phyloP scores from a whole-genome alignment of 1,284 basidiomycete genomes.

The Pascua guehoae region DNA sequence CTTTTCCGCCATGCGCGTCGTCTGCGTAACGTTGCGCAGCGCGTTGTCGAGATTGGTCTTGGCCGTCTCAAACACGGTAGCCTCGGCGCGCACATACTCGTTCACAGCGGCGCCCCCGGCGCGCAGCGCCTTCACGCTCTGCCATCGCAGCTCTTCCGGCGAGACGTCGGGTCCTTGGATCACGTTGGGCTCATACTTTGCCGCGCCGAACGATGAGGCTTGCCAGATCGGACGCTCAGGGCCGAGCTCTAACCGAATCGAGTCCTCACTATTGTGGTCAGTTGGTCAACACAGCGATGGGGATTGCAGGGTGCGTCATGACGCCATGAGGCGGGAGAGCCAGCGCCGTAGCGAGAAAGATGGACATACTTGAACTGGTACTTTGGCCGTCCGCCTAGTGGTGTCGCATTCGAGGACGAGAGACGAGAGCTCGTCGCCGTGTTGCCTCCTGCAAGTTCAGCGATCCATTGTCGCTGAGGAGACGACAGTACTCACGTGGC shows the following conservation, averaged over 20 bases:
- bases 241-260: slow-evolving; percentile 32
- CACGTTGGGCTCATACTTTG: slow-evolving; percentile 69
- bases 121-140: slow-evolving; percentile 57
- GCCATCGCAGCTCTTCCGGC: slow-evolving; percentile 73
- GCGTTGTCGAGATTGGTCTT: slow-evolving; percentile 27
- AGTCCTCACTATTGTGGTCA: slow-evolving; percentile 28
- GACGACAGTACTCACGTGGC: slow-evolving; percentile 11
- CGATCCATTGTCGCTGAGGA: no score
- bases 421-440: neutral
- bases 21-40: slow-evolving; percentile 24
- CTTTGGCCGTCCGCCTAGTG: slow-evolving; percentile 19
- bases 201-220: slow-evolving; percentile 69
- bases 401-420: slow-evolving; percentile 18
- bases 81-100: slow-evolving; percentile 37
- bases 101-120: slow-evolving; percentile 3
- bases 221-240: slow-evolving; percentile 65
- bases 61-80: slow-evolving; percentile 21
- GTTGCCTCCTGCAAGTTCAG: no score
- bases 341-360: neutral
- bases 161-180: slow-evolving; percentile 68
- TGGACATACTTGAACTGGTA: slow-evolving; percentile 40
- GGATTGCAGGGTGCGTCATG: neutral
- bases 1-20: slow-evolving; percentile 28
- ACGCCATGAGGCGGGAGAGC: neutral
- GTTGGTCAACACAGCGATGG: neutral